Evolutionary conservation across 352 stramenopile species (phyloP).

Genomic region (Globisporangium echinulatum): DNA sequence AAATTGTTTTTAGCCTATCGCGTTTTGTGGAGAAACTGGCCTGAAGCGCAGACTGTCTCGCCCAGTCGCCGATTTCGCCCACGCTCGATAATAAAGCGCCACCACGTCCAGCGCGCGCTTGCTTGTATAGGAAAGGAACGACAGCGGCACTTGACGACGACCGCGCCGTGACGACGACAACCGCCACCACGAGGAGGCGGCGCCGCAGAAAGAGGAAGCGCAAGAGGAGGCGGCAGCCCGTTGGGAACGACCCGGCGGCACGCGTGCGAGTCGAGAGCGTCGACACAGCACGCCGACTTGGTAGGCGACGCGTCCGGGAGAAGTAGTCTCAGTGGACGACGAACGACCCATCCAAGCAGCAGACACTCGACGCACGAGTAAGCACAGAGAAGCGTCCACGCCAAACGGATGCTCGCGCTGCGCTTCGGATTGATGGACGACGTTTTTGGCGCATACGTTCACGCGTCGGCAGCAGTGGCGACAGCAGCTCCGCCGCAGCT

Average conservation of each 20-base stretch:
- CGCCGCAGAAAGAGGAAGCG: slow-evolving; percentile 1
- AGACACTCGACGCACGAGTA: background rate
- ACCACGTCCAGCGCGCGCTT: too few relatives aligned
- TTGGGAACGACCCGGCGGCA: background rate
- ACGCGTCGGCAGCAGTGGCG: background rate
- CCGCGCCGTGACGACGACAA: background rate
- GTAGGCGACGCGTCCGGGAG: slow-evolving; percentile 8
- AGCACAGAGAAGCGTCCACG: background rate
- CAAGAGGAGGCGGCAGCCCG: background rate
- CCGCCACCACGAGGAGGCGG: background rate
- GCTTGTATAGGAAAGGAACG: background rate
- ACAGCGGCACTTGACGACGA: background rate
- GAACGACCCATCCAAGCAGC: background rate
- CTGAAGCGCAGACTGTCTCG: too few relatives aligned
- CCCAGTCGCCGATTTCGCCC: too few relatives aligned
- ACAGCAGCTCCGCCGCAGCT: slow-evolving; percentile 6
- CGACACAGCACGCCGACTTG: background rate
- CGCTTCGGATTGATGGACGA: slow-evolving; percentile 9
- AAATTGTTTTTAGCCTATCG: too few relatives aligned
- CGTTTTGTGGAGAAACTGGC: too few relatives aligned
- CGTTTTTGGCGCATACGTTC: background rate
- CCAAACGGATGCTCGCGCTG: slow-evolving; percentile 6
- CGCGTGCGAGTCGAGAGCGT: background rate
- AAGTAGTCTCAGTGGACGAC: slow-evolving; percentile 19
- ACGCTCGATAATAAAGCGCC: too few relatives aligned